These are phyloP conservation scores for Hymenoscyphus fructigenus DNA, from an alignment of 2,329 filamentous ascomycete species.

Conservation along the genomic window DNA sequence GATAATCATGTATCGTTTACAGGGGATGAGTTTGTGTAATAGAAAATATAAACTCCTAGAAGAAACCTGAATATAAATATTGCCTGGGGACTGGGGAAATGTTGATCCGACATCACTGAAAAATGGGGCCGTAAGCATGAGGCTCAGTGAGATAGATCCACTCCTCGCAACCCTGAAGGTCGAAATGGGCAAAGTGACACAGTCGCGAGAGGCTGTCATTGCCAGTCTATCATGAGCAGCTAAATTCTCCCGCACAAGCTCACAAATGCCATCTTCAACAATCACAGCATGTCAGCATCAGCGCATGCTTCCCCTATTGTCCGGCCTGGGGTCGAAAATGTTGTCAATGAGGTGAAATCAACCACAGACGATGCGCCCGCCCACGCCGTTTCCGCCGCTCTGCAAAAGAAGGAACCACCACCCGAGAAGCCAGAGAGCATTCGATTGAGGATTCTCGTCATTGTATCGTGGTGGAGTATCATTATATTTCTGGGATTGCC, in stretches of 20 bases:
- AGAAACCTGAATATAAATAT: too few relatives aligned
- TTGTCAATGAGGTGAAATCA: slow-evolving; percentile 1
- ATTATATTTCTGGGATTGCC: slow-evolving; percentile 82
- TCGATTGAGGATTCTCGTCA: slow-evolving; percentile 69
- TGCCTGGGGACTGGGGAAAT: too few relatives aligned
- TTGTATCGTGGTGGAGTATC: slow-evolving; percentile 88
- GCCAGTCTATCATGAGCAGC: not conserved
- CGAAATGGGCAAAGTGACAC: not conserved
- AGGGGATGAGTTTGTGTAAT: too few relatives aligned
- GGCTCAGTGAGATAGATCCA: not conserved
- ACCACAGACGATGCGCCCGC: slow-evolving; percentile 22
- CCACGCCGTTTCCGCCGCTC: slow-evolving; percentile 28
- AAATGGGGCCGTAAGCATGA: too few relatives aligned
- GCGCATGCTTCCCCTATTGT: slow-evolving; percentile 12
- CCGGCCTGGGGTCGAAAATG: not conserved
- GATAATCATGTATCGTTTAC: too few relatives aligned
- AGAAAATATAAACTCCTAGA: too few relatives aligned
- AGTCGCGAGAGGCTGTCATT: not conserved
- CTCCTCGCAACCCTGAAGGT: not conserved
- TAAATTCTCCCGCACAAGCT: not conserved
- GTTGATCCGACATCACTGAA: too few relatives aligned
- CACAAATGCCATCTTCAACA: slow-evolving; percentile 12
- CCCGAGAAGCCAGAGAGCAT: slow-evolving; percentile 72
- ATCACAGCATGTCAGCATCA: slow-evolving; percentile 26
- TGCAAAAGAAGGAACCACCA: slow-evolving; percentile 51